Conservation (phyloP, 2,329 filamentous ascomycete species). For the Phyllosticta citribraziliensis region DNA sequence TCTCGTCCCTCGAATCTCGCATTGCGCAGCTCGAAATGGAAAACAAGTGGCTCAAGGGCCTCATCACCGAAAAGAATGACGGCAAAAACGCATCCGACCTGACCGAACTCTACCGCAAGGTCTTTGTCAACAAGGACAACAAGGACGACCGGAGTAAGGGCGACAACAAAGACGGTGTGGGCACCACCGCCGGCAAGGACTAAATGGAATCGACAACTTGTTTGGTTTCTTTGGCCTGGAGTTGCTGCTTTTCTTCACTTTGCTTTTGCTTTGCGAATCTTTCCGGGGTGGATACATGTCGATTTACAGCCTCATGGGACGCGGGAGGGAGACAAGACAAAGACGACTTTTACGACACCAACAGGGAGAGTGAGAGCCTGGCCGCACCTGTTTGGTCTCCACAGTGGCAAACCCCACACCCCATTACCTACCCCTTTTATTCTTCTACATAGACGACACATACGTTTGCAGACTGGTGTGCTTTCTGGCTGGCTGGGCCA, state of each 20-base stretch:
- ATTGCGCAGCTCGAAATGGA: conserved; percentile 43
- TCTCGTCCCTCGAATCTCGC: conserved; percentile 34
- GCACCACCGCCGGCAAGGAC: conserved; percentile 20
- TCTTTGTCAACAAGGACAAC: conserved; percentile 19
- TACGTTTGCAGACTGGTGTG: neutral
- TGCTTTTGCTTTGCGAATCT: neutral
- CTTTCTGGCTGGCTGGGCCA: neutral
- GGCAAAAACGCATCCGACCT: conserved; percentile 25
- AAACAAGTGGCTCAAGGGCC: conserved; percentile 43
- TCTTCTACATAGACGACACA: neutral
- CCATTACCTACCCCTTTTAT: neutral
- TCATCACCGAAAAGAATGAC: conserved; percentile 42
- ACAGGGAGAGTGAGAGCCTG: neutral
- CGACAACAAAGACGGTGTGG: conserved; percentile 28
- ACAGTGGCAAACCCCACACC: neutral
- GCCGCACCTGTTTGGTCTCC: neutral
- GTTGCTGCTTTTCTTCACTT: neutral
- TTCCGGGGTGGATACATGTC: neutral
- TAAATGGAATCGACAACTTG: conserved; percentile 14
- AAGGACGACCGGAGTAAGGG: conserved; percentile 25
- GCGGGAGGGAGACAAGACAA: neutral
- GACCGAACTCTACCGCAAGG: conserved; percentile 23
- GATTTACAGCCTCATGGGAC: neutral
- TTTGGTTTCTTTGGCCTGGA: neutral
- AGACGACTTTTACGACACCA: neutral